Evolutionary conservation across 2,329 filamentous ascomycete genomes (phyloP).

Genomic region (Trichoderma cornu-damae): DNA sequence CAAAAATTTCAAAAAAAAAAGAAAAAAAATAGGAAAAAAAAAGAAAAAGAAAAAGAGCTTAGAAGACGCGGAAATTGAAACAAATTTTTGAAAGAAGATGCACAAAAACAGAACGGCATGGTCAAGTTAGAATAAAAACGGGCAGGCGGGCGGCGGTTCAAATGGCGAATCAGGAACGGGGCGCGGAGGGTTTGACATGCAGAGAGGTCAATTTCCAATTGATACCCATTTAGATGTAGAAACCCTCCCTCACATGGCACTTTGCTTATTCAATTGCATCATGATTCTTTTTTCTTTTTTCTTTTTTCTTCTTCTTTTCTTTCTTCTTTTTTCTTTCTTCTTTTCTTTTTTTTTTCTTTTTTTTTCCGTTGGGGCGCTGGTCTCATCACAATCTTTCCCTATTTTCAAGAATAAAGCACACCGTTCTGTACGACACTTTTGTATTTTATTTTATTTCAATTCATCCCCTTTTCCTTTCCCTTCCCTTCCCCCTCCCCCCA

Average conservation of each 20-base stretch:
- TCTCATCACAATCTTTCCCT: too few species aligned
- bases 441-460: neutral
- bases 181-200: neutral
- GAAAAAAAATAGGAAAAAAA: neutral
- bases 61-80: too few species aligned
- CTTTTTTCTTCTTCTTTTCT: neutral
- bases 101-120: neutral
- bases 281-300: neutral
- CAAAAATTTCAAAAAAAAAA: neutral
- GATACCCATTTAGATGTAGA: constrained; percentile 17
- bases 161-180: constrained; percentile 6
- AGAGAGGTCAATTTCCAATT: constrained; percentile 14
- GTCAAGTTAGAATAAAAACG: neutral
- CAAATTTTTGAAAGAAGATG: too few species aligned
- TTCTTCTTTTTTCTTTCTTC: neutral
- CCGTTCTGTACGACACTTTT: too few species aligned
- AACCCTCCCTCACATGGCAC: neutral
- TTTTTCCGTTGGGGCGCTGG: too few species aligned
- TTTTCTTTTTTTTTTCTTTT: neutral
- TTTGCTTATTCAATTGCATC: too few species aligned
- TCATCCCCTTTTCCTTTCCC: too few species aligned
- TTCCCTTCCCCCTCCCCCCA: too few species aligned
- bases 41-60: too few species aligned
- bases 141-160: neutral
- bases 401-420: too few species aligned